Percentiles rank a stretch among this genome's conserved stretches.
These are phyloP conservation scores for Gorgonomyces haynaldii DNA, from an alignment of 192 early-diverging fungal species.

Conservation along the genomic window DNA sequence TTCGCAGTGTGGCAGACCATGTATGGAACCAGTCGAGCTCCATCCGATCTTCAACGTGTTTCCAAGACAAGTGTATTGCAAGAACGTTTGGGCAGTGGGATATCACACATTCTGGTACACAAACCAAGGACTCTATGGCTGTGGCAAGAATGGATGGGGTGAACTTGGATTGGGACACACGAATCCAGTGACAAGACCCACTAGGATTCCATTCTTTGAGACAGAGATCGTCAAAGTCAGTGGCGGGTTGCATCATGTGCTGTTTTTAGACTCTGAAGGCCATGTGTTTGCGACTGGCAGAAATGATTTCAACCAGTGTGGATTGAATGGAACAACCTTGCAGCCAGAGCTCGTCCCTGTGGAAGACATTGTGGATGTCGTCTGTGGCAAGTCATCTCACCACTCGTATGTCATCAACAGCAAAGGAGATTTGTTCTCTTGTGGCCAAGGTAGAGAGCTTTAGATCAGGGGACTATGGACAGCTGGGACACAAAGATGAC, in stretches of 20 bases:
- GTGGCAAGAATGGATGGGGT: slow-evolving; percentile 14
- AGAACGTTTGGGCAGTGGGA: background rate
- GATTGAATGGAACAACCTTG: slow-evolving; percentile 7
- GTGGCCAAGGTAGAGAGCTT: no score
- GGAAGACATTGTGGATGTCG: no score
- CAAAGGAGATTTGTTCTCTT: no score
- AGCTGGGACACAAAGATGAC: no score
- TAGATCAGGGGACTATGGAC: no score
- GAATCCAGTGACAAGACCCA: background rate
- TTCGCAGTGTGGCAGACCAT: slow-evolving; percentile 10
- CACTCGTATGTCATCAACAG: no score
- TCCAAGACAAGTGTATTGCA: background rate
- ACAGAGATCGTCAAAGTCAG: slow-evolving; percentile 3
- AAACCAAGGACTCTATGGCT: slow-evolving; percentile 1
- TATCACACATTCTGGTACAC: background rate
- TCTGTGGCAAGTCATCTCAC: no score
- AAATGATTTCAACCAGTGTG: slow-evolving; percentile 12
- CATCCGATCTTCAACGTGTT: background rate
- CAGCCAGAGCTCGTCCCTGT: no score
- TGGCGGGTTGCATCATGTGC: slow-evolving; percentile 15
- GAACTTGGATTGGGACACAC: slow-evolving; percentile 12
- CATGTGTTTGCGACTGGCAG: slow-evolving; percentile 12
- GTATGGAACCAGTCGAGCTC: background rate
- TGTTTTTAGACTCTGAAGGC: slow-evolving; percentile 5
- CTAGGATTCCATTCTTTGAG: background rate